Evolutionary conservation across 163 green algal species (phyloP).

Genomic region (Scenedesmus sp.): DNA sequence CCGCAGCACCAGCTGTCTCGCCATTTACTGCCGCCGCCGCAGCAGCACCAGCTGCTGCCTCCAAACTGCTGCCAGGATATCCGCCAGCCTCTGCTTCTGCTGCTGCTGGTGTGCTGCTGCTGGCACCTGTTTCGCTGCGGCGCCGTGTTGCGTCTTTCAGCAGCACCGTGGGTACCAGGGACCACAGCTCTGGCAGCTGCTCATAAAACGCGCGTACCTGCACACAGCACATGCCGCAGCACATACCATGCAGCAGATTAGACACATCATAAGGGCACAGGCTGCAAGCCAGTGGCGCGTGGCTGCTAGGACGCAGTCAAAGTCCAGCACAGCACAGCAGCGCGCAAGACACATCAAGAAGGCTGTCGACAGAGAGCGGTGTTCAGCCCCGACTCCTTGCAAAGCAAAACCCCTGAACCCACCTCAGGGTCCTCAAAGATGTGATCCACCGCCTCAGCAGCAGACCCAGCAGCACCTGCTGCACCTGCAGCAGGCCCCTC

Average conservation of each 20-base stretch:
- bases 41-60: constrained; percentile 32
- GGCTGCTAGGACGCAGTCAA: too few relatives aligned
- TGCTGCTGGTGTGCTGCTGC: constrained; percentile 31
- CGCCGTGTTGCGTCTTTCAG: constrained; percentile 62
- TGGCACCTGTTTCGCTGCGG: neutral
- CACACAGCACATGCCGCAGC: neutral
- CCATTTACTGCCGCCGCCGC: too few relatives aligned
- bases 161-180: constrained; percentile 83
- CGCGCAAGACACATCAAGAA: neutral
- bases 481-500: neutral
- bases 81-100: constrained; percentile 22
- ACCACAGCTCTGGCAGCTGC: constrained; percentile 77
- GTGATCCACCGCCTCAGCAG: constrained; percentile 45
- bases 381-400: too few relatives aligned
- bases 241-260: neutral
- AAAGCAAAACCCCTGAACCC: neutral
- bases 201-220: constrained; percentile 79
- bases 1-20: neutral
- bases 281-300: too few relatives aligned
- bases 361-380: too few relatives aligned
- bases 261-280: neutral
- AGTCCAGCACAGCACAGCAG: neutral
- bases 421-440: constrained; percentile 70
- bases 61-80: neutral
- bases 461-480: constrained; percentile 10